Evolutionary conservation across 768 basidiomycete species (phyloP).

Genomic region (Boletus fagicola): DNA sequence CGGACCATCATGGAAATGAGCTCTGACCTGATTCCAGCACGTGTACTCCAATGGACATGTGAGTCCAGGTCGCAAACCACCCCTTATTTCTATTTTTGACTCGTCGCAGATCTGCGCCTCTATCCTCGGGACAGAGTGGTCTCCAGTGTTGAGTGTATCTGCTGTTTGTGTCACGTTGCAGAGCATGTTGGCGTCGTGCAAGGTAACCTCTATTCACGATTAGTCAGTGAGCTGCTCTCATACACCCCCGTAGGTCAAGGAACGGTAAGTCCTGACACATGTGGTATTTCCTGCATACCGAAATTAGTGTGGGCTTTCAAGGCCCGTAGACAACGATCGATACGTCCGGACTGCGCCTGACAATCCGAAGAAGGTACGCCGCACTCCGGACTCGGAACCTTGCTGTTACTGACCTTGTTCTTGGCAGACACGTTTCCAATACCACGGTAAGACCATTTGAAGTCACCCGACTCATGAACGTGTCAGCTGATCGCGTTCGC

Average conservation of each 20-base stretch:
- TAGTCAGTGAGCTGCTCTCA: conserved; percentile 1
- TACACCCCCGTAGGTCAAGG: conserved; percentile 45
- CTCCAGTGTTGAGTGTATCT: conserved; percentile 80
- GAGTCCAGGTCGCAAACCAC: conserved; percentile 21
- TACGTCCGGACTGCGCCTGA: conserved; percentile 77
- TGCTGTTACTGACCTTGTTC: conserved; percentile 11
- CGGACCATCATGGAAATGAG: conserved; percentile 1
- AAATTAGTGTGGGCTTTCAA: conserved; percentile 30
- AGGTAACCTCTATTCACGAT: conserved; percentile 44
- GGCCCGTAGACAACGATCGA: conserved; percentile 80
- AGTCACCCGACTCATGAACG: neutral
- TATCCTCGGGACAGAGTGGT: conserved; percentile 88
- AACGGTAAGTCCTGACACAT: conserved; percentile 49
- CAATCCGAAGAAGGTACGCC: conserved; percentile 80
- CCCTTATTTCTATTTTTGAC: conserved; percentile 17
- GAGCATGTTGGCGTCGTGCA: conserved; percentile 92
- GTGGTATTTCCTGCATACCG: neutral
- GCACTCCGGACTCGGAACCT: neutral
- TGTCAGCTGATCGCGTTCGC: conserved; percentile 17
- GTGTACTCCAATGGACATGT: conserved; percentile 89
- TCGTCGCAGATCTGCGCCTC: conserved; percentile 75
- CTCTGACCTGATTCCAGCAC: conserved; percentile 47
- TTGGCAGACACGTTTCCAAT: conserved; percentile 71
- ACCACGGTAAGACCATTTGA: conserved; percentile 57
- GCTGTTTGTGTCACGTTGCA: conserved; percentile 84